These are phyloP conservation scores for Pseudogymnoascus sp. DNA, from an alignment of 2,329 filamentous ascomycete species.

Conservation along the genomic window DNA sequence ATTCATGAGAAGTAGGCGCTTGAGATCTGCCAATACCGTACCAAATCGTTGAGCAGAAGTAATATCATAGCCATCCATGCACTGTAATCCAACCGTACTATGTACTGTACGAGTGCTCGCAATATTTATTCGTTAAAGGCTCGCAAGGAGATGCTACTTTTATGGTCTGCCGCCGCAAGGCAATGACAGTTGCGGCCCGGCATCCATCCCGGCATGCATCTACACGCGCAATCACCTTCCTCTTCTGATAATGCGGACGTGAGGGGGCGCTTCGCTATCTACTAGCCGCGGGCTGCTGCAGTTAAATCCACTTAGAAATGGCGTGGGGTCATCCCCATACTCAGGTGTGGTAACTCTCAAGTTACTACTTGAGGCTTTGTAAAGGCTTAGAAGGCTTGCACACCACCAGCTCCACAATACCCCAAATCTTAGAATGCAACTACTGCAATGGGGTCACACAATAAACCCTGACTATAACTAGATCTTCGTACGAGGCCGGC, in stretches of 20 bases:
- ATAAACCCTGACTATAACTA: background rate
- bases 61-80: background rate
- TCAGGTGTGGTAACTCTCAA: background rate
- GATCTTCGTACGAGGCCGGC: background rate
- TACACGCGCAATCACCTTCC: background rate
- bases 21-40: background rate
- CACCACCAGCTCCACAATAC: background rate
- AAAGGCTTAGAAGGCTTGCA: background rate
- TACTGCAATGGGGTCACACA: background rate
- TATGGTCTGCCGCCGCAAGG: background rate
- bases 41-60: background rate
- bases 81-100: background rate
- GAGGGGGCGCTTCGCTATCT: constrained; percentile 2
- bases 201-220: background rate
- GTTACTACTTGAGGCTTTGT: background rate
- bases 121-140: background rate
- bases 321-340: background rate
- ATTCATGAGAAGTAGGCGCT: background rate
- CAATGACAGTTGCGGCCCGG: background rate
- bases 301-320: background rate
- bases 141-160: background rate
- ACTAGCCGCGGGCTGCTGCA: background rate
- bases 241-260: background rate
- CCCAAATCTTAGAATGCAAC: background rate
- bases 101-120: background rate